These are phyloP conservation scores for Cetraspora pellucida DNA, from an alignment of 192 early-diverging fungal species.

Conservation along the genomic window DNA sequence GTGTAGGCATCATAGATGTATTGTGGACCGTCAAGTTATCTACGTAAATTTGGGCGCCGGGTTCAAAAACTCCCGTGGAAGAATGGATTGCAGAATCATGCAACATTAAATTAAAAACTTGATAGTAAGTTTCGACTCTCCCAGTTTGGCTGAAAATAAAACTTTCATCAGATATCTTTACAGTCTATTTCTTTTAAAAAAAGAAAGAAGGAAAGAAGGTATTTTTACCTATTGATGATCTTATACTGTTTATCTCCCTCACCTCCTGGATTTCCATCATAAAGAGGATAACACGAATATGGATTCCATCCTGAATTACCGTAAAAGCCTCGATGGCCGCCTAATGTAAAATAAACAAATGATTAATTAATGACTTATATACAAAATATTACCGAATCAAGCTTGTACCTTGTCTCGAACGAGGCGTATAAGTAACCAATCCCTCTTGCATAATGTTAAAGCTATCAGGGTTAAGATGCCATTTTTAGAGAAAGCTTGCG, in stretches of 20 bases:
- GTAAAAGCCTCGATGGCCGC: background rate
- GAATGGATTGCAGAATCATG: background rate
- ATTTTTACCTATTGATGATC: slow-evolving; percentile 24
- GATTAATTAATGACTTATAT: background rate
- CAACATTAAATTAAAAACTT: slow-evolving; percentile 28
- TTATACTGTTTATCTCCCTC: slow-evolving; percentile 5
- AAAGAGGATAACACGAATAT: slow-evolving; percentile 4
- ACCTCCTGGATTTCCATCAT: slow-evolving; percentile 17
- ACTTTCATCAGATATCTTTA: slow-evolving; percentile 2
- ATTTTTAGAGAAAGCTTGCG: too few species aligned
- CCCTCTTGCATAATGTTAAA: too few species aligned
- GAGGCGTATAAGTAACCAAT: background rate
- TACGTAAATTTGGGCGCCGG: slow-evolving; percentile 31
- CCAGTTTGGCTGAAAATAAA: slow-evolving; percentile 4
- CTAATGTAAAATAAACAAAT: slow-evolving; percentile 14
- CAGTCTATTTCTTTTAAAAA: background rate
- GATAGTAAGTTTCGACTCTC: background rate
- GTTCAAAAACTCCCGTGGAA: slow-evolving; percentile 24
- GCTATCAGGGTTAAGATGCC: too few species aligned
- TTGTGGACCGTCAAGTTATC: slow-evolving; percentile 19
- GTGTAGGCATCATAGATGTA: slow-evolving; percentile 25
- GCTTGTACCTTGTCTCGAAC: slow-evolving; percentile 7
- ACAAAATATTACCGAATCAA: slow-evolving; percentile 2
- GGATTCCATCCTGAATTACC: slow-evolving; percentile 4
- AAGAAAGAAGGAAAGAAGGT: background rate